These are phyloP conservation scores for Claviceps capensis DNA, from an alignment of 2,329 filamentous ascomycete genomes.

Conservation along the genomic window DNA sequence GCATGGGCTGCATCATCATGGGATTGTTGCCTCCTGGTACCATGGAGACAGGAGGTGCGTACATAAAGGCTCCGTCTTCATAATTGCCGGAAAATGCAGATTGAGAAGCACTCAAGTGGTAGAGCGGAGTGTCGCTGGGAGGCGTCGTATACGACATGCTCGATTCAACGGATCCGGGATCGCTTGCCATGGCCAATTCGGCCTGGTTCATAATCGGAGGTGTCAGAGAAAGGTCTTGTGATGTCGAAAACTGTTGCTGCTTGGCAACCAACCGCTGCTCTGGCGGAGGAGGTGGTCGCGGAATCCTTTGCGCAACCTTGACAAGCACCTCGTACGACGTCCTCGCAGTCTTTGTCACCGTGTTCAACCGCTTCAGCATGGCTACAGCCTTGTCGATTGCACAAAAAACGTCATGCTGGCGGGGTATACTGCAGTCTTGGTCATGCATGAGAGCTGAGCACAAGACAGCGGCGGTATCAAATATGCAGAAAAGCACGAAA, in stretches of 20 bases:
- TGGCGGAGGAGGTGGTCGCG: not conserved
- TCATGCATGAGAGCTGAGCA: slow-evolving; percentile 40
- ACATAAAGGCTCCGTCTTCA: not conserved
- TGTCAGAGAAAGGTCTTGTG: slow-evolving; percentile 4
- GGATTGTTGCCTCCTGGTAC: not conserved
- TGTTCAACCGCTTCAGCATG: slow-evolving; percentile 19
- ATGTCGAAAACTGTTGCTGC: slow-evolving; percentile 3
- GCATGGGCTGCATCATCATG: slow-evolving; percentile 1
- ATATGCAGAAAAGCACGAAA: slow-evolving; percentile 34
- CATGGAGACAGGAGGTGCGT: not conserved
- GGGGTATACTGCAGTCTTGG: slow-evolving; percentile 23
- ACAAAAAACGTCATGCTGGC: slow-evolving; percentile 25
- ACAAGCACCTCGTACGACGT: slow-evolving; percentile 19
- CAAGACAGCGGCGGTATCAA: slow-evolving; percentile 35
- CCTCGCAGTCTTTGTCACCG: slow-evolving; percentile 18
- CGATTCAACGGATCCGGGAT: not conserved
- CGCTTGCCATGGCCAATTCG: slow-evolving; percentile 1
- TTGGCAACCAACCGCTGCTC: slow-evolving; percentile 2
- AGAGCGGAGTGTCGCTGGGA: not conserved
- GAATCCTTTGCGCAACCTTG: slow-evolving; percentile 14
- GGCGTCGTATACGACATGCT: slow-evolving; percentile 5
- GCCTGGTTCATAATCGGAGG: slow-evolving; percentile 4
- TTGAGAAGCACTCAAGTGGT: not conserved
- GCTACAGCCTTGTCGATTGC: slow-evolving; percentile 23
- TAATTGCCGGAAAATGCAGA: not conserved